Evolutionary conservation across 192 early-diverging fungal species (phyloP), one percentile per base, ranked within the genome.

Genomic region (Coemansia sp.): DNA sequence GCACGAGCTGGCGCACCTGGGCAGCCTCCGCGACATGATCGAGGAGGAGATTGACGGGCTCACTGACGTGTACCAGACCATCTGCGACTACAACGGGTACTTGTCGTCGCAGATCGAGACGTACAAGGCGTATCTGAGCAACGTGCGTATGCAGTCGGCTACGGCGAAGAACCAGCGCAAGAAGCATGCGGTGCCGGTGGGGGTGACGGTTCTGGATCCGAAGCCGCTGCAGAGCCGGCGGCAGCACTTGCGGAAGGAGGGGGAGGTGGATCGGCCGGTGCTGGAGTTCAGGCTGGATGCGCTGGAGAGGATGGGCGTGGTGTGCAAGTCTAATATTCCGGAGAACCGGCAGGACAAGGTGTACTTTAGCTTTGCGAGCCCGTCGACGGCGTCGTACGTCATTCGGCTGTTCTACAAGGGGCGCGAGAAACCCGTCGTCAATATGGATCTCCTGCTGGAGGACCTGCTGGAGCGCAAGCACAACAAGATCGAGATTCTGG

Each of bases 381-480:
- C 95, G 35, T 84, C 91, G 35, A 88, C 92, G 2, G 94, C 94
- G 12, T 92, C 93, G 31, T 97, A 93, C 66, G 87, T 96, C 28
- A 96, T 96, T 70, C 87, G 88, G 7, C 83, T 97, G 61, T 88
- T 93, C 62, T 95, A 92, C 70, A 94, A 94, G 81, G 93, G 94
- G 28, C 86, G 95, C 31, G 94, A 96, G 41, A 92, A 93, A 59
- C 87, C 95, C 0, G 95, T 97, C 36, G 70, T 97, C 64, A 94
- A 95, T 78, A 97, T 97, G 94, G 94, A 97, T 73, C 85, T 97
- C 65, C 91, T 95, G 61, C 78, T 97, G 47, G 91, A 92, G 70
- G 90, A 93, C 69, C 64, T 93, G 62, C 69, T 92, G 42, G 90
- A 90, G 73, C 91, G 90, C 86, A 94, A 97, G 88, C 93, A 95